These are phyloP conservation scores for Penicillium cosmopolitanum DNA, from an alignment of 495 filamentous ascomycete genomes.

Conservation along the genomic window DNA sequence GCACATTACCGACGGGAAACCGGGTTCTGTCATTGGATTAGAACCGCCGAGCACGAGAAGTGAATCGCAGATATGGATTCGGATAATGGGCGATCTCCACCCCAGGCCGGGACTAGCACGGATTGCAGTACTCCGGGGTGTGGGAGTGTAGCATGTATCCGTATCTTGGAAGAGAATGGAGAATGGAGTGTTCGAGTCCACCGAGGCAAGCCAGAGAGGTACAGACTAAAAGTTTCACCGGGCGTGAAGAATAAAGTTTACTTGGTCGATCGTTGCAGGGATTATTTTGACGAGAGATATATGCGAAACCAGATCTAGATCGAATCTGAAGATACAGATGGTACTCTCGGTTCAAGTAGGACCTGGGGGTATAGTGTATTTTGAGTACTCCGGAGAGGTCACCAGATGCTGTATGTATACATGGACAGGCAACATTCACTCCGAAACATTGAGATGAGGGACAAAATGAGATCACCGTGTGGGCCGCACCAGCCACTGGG, in stretches of 20 bases:
- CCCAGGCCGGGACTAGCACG: neutral
- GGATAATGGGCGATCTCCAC: neutral
- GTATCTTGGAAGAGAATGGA: neutral
- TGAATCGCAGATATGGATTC: no score
- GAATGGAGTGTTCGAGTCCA: neutral
- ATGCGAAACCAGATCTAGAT: no score
- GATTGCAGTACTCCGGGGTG: conserved; percentile 4
- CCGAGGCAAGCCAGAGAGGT: neutral
- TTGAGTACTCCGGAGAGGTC: no score
- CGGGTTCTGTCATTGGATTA: neutral
- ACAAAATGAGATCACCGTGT: conserved; percentile 2
- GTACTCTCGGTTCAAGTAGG: no score
- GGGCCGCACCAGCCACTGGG: conserved; percentile 7
- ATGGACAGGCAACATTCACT: neutral
- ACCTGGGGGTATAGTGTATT: no score
- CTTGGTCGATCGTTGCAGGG: neutral
- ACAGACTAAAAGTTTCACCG: conserved; percentile 7
- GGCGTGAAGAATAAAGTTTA: neutral
- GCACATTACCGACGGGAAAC: neutral
- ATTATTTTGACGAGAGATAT: neutral
- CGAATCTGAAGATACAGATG: no score
- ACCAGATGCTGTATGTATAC: neutral
- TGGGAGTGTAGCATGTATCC: neutral
- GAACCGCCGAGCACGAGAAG: neutral
- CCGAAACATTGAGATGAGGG: neutral